Evolutionary conservation across 1,284 basidiomycete species (phyloP).

Genomic region (Fistulinella cinereoalba): DNA sequence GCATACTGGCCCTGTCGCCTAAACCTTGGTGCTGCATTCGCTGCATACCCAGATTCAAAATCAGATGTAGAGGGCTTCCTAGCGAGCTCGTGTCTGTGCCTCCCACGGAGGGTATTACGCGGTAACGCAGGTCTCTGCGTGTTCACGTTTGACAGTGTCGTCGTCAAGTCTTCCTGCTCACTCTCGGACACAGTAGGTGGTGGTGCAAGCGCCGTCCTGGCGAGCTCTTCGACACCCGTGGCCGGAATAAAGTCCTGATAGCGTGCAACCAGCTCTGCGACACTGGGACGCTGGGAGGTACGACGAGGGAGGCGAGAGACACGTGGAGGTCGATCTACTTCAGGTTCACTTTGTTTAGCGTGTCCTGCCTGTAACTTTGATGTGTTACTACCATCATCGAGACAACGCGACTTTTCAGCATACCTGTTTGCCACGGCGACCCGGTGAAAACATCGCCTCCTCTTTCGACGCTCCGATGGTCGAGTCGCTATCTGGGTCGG

Average conservation of each 20-base stretch:
- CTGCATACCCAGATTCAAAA: slow-evolving; percentile 85
- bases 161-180: slow-evolving; percentile 56
- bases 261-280: slow-evolving; percentile 82
- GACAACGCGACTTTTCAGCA: slow-evolving; percentile 1
- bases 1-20: slow-evolving; percentile 49
- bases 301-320: slow-evolving; percentile 73
- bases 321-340: slow-evolving; percentile 24
- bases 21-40: slow-evolving; percentile 72
- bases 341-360: slow-evolving; percentile 23
- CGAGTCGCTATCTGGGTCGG: slow-evolving; percentile 80
- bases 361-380: slow-evolving; percentile 14
- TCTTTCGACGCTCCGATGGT: slow-evolving; percentile 77
- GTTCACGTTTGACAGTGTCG: slow-evolving; percentile 23
- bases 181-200: slow-evolving; percentile 61
- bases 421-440: slow-evolving; percentile 27
- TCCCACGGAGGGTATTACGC: slow-evolving; percentile 45
- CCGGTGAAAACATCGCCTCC: slow-evolving; percentile 28
- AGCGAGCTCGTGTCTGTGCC: slow-evolving; percentile 43
- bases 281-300: slow-evolving; percentile 54
- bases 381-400: neutral
- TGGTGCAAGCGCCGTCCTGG: slow-evolving; percentile 64
- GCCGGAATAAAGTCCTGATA: slow-evolving; percentile 76
- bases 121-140: slow-evolving; percentile 30
- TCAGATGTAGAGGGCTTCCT: slow-evolving; percentile 73
- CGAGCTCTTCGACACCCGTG: slow-evolving; percentile 67